Evolutionary conservation across 2,329 filamentous ascomycete genomes (phyloP), one percentile per base, ranked within the genome.

Genomic region (Coniochaeta prunicola): DNA sequence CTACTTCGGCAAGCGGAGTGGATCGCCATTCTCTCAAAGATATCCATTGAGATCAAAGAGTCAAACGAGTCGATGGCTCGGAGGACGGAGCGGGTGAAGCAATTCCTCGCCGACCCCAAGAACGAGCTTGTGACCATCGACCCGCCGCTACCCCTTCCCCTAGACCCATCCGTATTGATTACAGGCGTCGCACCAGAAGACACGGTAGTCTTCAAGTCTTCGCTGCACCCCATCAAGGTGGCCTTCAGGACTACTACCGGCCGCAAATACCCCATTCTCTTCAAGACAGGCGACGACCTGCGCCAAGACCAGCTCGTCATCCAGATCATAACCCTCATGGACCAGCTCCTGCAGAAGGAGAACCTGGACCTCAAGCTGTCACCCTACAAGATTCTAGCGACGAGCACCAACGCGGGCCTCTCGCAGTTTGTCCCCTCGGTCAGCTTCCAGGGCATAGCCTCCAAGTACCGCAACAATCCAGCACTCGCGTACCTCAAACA

Each of bases 241-340:
- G 90, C 90, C 10, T 97, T 97, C 76, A 92, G 89, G 68, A 96
- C 92, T 0, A 81, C 84, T 0, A 83, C 83, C 2, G 90, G 90
- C 8, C 82, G 81, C 40, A 89, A 87, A 60, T 99, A 97, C 69
- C 89, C 93, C 10, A 89, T 99, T 63, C 89, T 97, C 57, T 99
- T 99, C 83, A 99, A 99, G 73, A 92, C 92, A 1, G 94, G 94
- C 36, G 94, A 99, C 70, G 94, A 99, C 70, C 80, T 99, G 57
- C 89, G 94, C 15, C 94, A 99, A 73, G 94, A 99, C 69, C 94
- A 99, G 70, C 84, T 99, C 2, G 93, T 99, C 36, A 96, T 99
- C 58, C 94, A 86, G 68, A 97, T 97, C 68, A 97, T 99, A 71
- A 96, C 91, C 0, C 82, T 99, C 17, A 99, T 99, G 94, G 94